These are phyloP conservation scores for Chaetothyriales sp. DNA, from an alignment of 2,329 filamentous ascomycete genomes.

Conservation along the genomic window DNA sequence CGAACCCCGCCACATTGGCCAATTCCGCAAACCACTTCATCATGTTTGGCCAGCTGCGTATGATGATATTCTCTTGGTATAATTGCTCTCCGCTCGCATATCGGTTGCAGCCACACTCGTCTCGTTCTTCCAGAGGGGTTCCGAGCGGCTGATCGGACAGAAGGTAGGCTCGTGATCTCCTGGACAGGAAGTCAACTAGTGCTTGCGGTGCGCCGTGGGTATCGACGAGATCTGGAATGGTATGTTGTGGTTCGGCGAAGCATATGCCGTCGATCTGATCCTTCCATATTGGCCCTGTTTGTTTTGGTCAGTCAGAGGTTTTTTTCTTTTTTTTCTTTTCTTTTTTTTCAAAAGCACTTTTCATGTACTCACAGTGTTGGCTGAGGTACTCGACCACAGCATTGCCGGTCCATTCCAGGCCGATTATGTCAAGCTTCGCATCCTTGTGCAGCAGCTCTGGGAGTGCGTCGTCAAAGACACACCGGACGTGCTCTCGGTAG, in stretches of 20 bases:
- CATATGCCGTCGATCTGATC: constrained; percentile 26
- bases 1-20: constrained; percentile 4
- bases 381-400: constrained; percentile 45
- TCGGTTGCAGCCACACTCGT: constrained; percentile 48
- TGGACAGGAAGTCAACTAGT: constrained; percentile 23
- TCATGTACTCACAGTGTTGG: constrained; percentile 32
- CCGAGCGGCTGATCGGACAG: constrained; percentile 38
- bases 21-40: constrained; percentile 25
- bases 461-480: constrained; percentile 52
- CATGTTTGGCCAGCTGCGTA: constrained; percentile 38
- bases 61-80: constrained; percentile 48
- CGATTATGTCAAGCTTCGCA: constrained; percentile 54
- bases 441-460: constrained; percentile 27
- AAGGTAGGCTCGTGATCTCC: constrained; percentile 49
- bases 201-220: constrained; percentile 7
- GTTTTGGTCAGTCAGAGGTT: not conserved
- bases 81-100: constrained; percentile 51
- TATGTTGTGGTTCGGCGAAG: constrained; percentile 26
- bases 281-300: constrained; percentile 27
- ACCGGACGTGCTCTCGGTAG: constrained; percentile 46
- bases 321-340: constrained; percentile 1
- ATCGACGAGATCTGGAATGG: constrained; percentile 18
- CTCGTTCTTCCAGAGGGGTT: constrained; percentile 38
- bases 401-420: constrained; percentile 51
- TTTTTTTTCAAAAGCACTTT: constrained; percentile 1